Base-by-base conservation (phyloP, 2,329 filamentous ascomycete species). In the Rutstroemia sp. region DNA sequence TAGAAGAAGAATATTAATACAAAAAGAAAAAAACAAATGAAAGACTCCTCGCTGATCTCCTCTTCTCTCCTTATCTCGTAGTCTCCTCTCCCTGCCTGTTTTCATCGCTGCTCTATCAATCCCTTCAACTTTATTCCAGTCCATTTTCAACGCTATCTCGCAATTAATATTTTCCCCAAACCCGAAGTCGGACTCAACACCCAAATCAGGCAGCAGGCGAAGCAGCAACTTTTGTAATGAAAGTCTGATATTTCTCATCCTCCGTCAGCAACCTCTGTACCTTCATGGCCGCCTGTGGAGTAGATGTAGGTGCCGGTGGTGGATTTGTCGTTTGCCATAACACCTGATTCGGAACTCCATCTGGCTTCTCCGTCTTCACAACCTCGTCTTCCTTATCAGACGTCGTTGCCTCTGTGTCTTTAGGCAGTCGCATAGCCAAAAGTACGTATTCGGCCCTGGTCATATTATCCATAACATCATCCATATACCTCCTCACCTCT, bases 391-490 rank as follows among this genome's bases (percentile, higher is more conserved):
- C 17, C 38, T 37, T 27, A 9, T 51, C 47, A 19, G 38, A 44
- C 12, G 53, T 34, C 17, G 19, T 39, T 44, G n/a, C 17, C 9
- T 61, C 60, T 19, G 30, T 47, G 37, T 68, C 64, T 48, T 76
- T 76, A 0, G 83, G 83, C 14, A 88, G 73, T 48, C 82, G 77
- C 83, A 87, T 87, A 10, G 84, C 84, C 27, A 87, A 72, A 21
- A 87, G 70, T 4, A 87, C 75, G 64, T 86, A 87, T 68, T 87
- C 83, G 14, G 82, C 83, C 37, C 84, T 76, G 8, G 82, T 86
- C 77, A 83, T 85, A 60, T 80, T 84, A 58, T 81, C 78, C 83
- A 87, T 87, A 5, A 87, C 74, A 64, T 86, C 80, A 65, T 87
- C 80, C 84, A 88, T 87, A 63, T 87, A 86, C 47, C 79, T 75